Evolutionary conservation across 2,329 filamentous ascomycete species (phyloP), one percentile per base, ranked within the genome.

Genomic region (Neoarthrinium moseri): DNA sequence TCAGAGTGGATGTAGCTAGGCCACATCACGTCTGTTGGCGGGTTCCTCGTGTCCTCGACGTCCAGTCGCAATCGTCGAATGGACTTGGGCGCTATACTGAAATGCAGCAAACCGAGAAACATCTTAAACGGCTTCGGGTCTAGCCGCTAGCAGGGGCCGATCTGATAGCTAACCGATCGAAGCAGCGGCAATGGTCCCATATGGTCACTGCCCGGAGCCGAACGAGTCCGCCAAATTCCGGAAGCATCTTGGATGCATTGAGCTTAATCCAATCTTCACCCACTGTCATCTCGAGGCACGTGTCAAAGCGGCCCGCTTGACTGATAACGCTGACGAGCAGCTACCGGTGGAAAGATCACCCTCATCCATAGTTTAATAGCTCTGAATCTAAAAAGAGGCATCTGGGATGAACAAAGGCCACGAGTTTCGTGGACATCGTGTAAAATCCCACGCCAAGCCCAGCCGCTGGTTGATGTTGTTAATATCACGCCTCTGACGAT

Each of bases 1-100:
- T 55, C 32, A 27, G 36, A 37, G 48, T 52, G 52, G 51, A 37
- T 37, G 35, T 17, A 34, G n/a, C n/a, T 34, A n/a, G 32, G 32
- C 32, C n/a, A 17, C 32, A 34, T 12, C 32, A 17, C 8, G n/a
- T 6, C 32, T 7, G 8, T 34, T 17, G n/a, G n/a, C 10, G 32
- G 10, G n/a, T n/a, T n/a, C n/a, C n/a, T n/a, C n/a, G n/a, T n/a
- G n/a, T n/a, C n/a, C n/a, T n/a, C n/a, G n/a, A n/a, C n/a, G n/a
- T n/a, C n/a, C n/a, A n/a, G n/a, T n/a, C n/a, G n/a, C n/a, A n/a
- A n/a, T n/a, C n/a, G n/a, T n/a, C n/a, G n/a, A n/a, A n/a, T n/a
- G n/a, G n/a, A n/a, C n/a, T n/a, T n/a, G n/a, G n/a, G n/a, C n/a
- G 36, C 36, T 22, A 22, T 41, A 24, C 10, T 41, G 13, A 10